Conservation (phyloP, 2,329 filamentous ascomycete species). For the Botrytis medusae region DNA sequence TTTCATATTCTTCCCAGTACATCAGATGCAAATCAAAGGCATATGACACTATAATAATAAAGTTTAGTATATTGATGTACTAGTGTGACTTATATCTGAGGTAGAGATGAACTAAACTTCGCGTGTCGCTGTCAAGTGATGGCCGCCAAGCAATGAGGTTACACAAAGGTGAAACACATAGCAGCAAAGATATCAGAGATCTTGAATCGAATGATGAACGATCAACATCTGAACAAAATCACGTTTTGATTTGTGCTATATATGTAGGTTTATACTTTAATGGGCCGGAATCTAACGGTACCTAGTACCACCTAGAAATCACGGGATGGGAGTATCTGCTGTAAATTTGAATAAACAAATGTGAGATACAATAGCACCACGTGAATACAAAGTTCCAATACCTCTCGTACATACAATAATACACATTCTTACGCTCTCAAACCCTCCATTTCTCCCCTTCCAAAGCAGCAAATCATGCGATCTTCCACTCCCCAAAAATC, state of each 20-base stretch:
- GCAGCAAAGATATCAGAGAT: not conserved
- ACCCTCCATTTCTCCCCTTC: slow-evolving; percentile 34
- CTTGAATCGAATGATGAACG: not conserved
- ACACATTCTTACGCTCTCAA: not conserved
- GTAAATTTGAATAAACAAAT: not conserved
- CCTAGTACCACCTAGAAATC: not conserved
- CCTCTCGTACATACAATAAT: not conserved
- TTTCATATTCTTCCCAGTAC: not conserved
- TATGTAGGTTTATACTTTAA: not conserved
- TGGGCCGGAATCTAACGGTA: not conserved
- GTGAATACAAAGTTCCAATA: not conserved
- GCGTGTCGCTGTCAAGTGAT: not conserved
- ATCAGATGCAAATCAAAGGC: not conserved
- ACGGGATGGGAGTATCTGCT: not conserved
- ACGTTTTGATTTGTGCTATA: not conserved
- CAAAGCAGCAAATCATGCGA: slow-evolving; percentile 29
- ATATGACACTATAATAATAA: not conserved
- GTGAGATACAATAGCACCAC: not conserved
- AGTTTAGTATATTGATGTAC: not conserved
- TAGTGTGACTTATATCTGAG: not conserved
- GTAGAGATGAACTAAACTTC: not conserved
- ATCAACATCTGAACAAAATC: not conserved
- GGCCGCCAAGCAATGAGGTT: not conserved
- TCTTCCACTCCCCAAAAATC: slow-evolving; percentile 52
- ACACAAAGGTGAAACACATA: not conserved